Conservation (phyloP, 306 rosid genomes). For the Carpinus viminea region DNA sequence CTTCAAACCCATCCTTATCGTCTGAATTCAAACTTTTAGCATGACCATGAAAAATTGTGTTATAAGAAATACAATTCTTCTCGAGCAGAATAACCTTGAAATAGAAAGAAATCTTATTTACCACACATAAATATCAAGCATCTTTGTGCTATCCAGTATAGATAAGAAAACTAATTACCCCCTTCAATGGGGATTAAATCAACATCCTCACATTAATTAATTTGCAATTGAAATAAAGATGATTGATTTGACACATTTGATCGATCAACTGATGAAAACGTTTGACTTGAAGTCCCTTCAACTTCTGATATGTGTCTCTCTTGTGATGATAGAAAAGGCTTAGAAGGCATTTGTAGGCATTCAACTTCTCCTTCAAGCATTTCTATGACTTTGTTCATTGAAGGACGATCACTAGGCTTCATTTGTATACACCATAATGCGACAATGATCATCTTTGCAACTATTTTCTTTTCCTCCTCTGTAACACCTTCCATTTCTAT, state of each 20-base stretch:
- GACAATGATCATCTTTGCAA: conserved; percentile 30
- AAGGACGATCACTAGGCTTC: conserved; percentile 36
- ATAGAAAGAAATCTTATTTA: not conserved
- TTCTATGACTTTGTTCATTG: conserved; percentile 29
- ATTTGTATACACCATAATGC: conserved; percentile 45
- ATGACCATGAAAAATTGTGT: too few species aligned
- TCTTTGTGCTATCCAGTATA: not conserved
- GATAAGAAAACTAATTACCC: not conserved
- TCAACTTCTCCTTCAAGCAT: conserved; percentile 33
- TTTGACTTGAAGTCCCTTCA: not conserved
- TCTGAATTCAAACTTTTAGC: too few species aligned
- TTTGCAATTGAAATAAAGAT: not conserved
- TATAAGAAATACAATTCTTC: too few species aligned
- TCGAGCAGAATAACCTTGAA: too few species aligned
- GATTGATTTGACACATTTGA: not conserved
- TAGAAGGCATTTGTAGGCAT: conserved; percentile 31
- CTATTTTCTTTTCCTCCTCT: not conserved
- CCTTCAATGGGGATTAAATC: too few species aligned
- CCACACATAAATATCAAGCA: not conserved
- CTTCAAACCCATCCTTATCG: too few species aligned
- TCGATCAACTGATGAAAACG: too few species aligned
- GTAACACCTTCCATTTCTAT: conserved; percentile 10
- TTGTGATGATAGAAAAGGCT: conserved; percentile 23
- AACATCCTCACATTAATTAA: too few species aligned
- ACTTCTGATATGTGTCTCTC: not conserved